These are phyloP conservation scores for Calamus simplicifolius DNA, from an alignment of 176 grass and related monocot species.

Conservation along the genomic window DNA sequence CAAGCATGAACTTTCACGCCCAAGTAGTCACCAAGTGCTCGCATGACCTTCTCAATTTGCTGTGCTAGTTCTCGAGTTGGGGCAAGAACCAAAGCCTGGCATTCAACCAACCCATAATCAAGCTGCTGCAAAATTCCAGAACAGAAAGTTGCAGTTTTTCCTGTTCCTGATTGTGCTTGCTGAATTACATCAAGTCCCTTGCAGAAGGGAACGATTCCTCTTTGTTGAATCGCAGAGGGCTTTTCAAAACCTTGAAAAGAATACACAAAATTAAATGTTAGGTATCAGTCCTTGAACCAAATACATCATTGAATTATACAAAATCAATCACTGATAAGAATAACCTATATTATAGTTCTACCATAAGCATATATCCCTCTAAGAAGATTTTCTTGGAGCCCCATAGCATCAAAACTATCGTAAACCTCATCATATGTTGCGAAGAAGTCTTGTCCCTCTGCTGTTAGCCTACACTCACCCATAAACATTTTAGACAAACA, in stretches of 20 bases:
- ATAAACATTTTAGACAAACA: not conserved
- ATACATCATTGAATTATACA: no score
- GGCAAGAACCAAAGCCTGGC: constrained; percentile 85
- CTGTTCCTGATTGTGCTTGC: constrained; percentile 88
- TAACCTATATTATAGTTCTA: not conserved
- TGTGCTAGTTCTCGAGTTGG: constrained; percentile 91
- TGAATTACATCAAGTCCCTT: constrained; percentile 96
- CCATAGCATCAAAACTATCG: constrained; percentile 94
- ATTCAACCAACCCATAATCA: constrained; percentile 76
- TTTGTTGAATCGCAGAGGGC: constrained; percentile 87
- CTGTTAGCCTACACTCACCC: constrained; percentile 28
- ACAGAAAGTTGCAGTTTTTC: constrained; percentile 95
- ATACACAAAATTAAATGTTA: not conserved
- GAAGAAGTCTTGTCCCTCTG: constrained; percentile 76
- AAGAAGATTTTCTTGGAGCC: constrained; percentile 85
- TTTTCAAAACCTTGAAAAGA: constrained; percentile 76
- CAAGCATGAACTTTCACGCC: constrained; percentile 90
- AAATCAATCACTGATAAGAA: not conserved
- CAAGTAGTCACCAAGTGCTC: constrained; percentile 80
- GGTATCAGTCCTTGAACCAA: no score
- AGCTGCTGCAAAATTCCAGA: constrained; percentile 90
- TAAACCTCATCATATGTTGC: constrained; percentile 74
- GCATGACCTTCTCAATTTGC: constrained; percentile 96
- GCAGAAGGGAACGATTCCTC: constrained; percentile 89
- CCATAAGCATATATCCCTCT: constrained; percentile 95